phyloP scores from a whole-genome alignment of 176 grass and related monocot species.

The Otatea glauca region DNA sequence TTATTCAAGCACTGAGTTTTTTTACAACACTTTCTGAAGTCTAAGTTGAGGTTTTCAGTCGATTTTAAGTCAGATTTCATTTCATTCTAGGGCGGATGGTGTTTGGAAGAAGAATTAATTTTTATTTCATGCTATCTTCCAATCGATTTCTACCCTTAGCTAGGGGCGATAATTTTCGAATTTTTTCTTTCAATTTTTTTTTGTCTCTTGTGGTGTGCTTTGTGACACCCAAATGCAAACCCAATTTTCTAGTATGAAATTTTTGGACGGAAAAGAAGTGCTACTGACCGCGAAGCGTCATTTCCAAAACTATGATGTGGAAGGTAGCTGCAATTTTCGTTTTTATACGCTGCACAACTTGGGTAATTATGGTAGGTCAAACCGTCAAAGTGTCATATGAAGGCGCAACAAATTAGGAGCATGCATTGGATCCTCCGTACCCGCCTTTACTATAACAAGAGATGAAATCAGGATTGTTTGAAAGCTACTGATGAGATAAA shows the following conservation, averaged over 20 bases:
- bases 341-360: neutral
- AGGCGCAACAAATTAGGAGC: neutral
- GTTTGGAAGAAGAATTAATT: neutral
- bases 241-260: neutral
- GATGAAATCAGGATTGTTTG: slow-evolving; percentile 13
- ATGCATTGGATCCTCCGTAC: slow-evolving; percentile 23
- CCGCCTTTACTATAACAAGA: neutral
- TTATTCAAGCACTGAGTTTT: neutral
- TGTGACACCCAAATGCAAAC: slow-evolving; percentile 21
- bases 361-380: neutral
- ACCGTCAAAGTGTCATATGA: neutral
- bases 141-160: slow-evolving; percentile 1
- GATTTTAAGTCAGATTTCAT: neutral
- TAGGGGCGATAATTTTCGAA: neutral
- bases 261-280: neutral
- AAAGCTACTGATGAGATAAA: slow-evolving; percentile 23
- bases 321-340: neutral
- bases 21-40: neutral
- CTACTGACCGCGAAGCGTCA: neutral
- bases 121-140: slow-evolving; percentile 2
- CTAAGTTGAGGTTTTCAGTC: neutral
- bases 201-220: neutral
- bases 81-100: neutral
- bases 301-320: neutral
- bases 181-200: neutral